These are phyloP conservation scores for Malassezia arunalokei DNA, from an alignment of 1,284 basidiomycete species.

Conservation along the genomic window DNA sequence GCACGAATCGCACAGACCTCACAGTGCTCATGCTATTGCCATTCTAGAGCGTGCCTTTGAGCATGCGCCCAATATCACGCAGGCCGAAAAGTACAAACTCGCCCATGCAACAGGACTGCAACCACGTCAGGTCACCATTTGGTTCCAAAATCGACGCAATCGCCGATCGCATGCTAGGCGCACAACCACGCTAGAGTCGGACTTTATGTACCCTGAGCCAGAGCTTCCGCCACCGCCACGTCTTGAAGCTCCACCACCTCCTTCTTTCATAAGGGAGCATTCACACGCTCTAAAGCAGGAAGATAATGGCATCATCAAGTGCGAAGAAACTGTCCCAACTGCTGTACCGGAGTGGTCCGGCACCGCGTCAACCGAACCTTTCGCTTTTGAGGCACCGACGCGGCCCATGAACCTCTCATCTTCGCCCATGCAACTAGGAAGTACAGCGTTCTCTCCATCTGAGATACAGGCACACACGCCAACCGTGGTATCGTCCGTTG, in stretches of 20 bases:
- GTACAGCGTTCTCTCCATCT: not conserved
- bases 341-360: not conserved
- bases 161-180: not conserved
- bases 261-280: not conserved
- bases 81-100: conserved; percentile 36
- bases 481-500: not conserved
- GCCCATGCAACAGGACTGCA: conserved; percentile 34
- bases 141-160: conserved; percentile 21
- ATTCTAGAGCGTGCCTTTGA: conserved; percentile 38
- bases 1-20: conserved; percentile 12
- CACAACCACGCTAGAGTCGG: not conserved
- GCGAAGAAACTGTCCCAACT: not conserved
- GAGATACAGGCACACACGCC: not conserved
- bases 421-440: not conserved
- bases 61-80: conserved; percentile 36
- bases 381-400: not conserved
- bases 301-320: not conserved
- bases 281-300: not conserved
- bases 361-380: not conserved
- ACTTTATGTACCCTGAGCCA: not conserved
- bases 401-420: not conserved
- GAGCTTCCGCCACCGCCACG: not conserved
- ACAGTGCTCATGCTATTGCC: conserved; percentile 20
- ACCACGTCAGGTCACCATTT: conserved; percentile 42
- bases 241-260: not conserved